phyloP scores from a whole-genome alignment of 257 asterid genomes.

The Ligustrum vulgare region DNA sequence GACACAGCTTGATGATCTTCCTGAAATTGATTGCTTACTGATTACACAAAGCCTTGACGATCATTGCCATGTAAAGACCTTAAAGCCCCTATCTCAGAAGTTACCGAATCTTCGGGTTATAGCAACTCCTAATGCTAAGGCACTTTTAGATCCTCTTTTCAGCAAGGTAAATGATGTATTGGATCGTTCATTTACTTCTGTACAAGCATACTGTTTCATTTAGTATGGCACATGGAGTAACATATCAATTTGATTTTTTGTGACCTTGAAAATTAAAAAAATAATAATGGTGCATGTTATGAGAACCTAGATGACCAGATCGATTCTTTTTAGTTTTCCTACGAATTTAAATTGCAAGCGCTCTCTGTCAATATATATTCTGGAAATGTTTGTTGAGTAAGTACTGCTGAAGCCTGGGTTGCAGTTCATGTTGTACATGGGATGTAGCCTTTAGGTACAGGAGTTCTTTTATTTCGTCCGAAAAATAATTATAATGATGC shows the following conservation, averaged over 20 bases:
- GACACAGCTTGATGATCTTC: slow-evolving; percentile 85
- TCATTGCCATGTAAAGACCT: slow-evolving; percentile 86
- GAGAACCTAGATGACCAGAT: no score
- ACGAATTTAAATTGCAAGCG: no score
- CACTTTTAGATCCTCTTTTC: slow-evolving; percentile 78
- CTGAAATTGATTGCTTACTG: slow-evolving; percentile 71
- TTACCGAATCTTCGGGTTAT: slow-evolving; percentile 64
- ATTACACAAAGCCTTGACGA: slow-evolving; percentile 97
- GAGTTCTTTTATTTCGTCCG: background rate
- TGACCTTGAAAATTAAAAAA: no score
- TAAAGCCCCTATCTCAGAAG: slow-evolving; percentile 77
- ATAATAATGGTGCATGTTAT: no score
- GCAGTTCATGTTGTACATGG: no score
- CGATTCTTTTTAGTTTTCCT: no score
- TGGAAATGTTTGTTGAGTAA: no score
- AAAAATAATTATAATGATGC: background rate
- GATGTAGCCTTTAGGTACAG: no score
- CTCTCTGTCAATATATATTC: no score
- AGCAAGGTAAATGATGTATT: slow-evolving; percentile 51
- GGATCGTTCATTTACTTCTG: background rate
- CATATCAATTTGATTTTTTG: background rate
- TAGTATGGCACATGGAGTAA: no score
- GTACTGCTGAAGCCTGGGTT: no score
- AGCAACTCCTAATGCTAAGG: slow-evolving; percentile 81
- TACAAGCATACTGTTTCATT: background rate